Conservation (phyloP, 441 rosid genomes). For the Syzygium malaccense region DNA sequence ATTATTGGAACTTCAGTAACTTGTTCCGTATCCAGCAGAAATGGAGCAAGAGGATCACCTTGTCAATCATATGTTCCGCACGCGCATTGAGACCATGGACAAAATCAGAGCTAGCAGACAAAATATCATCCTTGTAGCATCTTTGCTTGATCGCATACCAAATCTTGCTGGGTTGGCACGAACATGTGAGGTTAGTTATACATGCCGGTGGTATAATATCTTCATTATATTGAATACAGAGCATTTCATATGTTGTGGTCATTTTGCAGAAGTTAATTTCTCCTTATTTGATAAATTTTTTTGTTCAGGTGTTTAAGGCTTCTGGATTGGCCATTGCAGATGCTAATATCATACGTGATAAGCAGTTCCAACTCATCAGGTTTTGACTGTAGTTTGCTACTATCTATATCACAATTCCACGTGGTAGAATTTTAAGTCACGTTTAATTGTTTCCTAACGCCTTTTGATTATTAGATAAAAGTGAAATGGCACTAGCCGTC, state of each 20-base stretch:
- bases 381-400: constrained; percentile 13
- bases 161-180: constrained; percentile 96
- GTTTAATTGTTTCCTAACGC: neutral
- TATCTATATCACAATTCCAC: neutral
- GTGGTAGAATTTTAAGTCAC: neutral
- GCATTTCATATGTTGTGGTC: neutral
- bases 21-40: constrained; percentile 29
- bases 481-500: neutral
- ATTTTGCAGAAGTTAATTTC: neutral
- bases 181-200: constrained; percentile 75
- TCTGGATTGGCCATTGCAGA: constrained; percentile 73
- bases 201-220: neutral
- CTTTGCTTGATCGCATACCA: constrained; percentile 88
- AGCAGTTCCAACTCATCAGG: constrained; percentile 97
- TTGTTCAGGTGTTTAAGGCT: constrained; percentile 69
- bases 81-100: constrained; percentile 63
- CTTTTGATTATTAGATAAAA: neutral
- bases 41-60: constrained; percentile 85
- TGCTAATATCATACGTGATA: constrained; percentile 53
- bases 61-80: constrained; percentile 55
- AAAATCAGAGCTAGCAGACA: constrained; percentile 60
- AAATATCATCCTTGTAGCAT: constrained; percentile 79
- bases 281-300: constrained; percentile 10
- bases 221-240: neutral
- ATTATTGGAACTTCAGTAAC: neutral